A percentile compares a stretch with the other conserved stretches of the same genome.
phyloP scores from a whole-genome alignment of 176 grass and related monocot genomes.

The Eragrostis curvula region DNA sequence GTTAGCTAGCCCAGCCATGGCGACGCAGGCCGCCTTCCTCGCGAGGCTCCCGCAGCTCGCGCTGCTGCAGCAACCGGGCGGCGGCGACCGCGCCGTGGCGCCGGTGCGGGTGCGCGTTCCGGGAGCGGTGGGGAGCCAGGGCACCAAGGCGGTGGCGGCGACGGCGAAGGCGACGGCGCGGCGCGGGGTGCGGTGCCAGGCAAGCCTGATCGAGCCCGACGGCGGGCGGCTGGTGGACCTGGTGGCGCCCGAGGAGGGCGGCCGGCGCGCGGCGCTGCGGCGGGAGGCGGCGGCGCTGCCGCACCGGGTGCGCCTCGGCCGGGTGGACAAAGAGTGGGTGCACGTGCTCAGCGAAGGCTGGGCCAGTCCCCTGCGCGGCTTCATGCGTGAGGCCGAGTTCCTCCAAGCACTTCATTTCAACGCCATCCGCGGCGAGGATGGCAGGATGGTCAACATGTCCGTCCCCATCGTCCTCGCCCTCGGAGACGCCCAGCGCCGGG shows the following conservation, averaged over 20 bases:
- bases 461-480: constrained; percentile 95
- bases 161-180: not conserved
- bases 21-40: constrained; percentile 49
- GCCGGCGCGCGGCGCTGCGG: constrained; percentile 48
- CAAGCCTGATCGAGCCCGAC: constrained; percentile 89
- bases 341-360: constrained; percentile 98
- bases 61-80: not conserved
- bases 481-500: constrained; percentile 70
- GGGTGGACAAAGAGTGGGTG: constrained; percentile 82
- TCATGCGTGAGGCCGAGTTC: constrained; percentile 99
- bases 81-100: not conserved
- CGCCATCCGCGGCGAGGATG: constrained; percentile 77
- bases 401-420: constrained; percentile 99
- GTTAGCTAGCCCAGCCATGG: constrained; percentile 40
- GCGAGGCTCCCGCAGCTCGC: constrained; percentile 44
- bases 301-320: constrained; percentile 59
- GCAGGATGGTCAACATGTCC: constrained; percentile 85
- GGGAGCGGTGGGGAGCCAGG: not conserved
- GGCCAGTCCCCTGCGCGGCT: constrained; percentile 91
- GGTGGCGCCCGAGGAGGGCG: constrained; percentile 62
- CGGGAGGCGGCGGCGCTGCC: constrained; percentile 66
- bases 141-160: not conserved
- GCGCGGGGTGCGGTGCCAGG: constrained; percentile 30
- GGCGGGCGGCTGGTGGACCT: constrained; percentile 86
- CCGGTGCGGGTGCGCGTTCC: constrained; percentile 13